Evolutionary conservation across 768 basidiomycete species (phyloP).

Genomic region (Mycena maculata): DNA sequence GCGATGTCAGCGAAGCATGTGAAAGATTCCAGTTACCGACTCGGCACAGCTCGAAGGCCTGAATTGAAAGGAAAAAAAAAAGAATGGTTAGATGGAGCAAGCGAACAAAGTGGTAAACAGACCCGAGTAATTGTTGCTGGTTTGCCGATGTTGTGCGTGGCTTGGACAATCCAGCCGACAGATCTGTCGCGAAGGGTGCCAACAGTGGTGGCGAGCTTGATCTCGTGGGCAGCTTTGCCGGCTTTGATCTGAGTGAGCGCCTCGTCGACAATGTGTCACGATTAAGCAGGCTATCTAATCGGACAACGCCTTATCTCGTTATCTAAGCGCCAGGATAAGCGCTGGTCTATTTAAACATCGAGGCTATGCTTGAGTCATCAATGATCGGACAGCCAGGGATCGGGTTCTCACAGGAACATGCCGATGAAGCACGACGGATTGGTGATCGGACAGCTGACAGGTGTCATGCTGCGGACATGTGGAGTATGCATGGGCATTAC

Average conservation of each 20-base stretch:
- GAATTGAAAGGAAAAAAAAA: neutral
- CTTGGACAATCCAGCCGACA: slow-evolving; percentile 23
- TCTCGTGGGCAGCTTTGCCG: neutral
- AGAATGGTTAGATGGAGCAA: neutral
- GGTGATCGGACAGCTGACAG: too few species aligned
- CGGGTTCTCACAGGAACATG: too few species aligned
- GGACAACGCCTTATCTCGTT: too few species aligned
- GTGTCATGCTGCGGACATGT: too few species aligned
- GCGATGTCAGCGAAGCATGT: slow-evolving; percentile 2
- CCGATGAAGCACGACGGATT: too few species aligned
- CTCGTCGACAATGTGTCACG: slow-evolving; percentile 27
- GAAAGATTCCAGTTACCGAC: slow-evolving; percentile 11
- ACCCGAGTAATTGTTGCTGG: neutral
- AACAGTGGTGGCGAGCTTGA: slow-evolving; percentile 20
- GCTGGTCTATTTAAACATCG: too few species aligned
- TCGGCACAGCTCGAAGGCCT: slow-evolving; percentile 22
- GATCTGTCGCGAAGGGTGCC: slow-evolving; percentile 15
- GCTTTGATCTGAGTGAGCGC: slow-evolving; percentile 38
- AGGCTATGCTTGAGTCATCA: too few species aligned
- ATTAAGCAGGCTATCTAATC: too few species aligned
- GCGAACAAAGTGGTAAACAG: neutral
- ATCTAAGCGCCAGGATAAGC: too few species aligned
- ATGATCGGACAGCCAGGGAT: too few species aligned
- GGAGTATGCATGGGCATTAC: too few species aligned
- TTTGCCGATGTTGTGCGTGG: slow-evolving; percentile 2